These are phyloP conservation scores for Pistacia integerrima DNA, from an alignment of 345 rosid species.

Conservation along the genomic window DNA sequence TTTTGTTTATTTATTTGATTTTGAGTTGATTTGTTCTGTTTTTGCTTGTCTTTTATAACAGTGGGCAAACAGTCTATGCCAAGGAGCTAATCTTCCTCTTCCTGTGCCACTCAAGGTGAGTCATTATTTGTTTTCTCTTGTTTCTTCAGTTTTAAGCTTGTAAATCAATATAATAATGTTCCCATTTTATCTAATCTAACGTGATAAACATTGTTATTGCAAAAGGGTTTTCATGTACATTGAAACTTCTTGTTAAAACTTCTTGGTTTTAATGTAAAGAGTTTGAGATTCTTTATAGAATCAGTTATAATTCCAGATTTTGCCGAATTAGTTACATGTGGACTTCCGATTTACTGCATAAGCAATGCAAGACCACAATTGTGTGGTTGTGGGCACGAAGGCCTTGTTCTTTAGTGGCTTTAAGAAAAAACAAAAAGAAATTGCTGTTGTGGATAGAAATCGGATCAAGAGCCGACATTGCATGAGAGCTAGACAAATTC, in stretches of 20 bases:
- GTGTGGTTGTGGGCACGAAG: background rate
- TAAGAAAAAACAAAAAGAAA: background rate
- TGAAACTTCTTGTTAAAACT: too few species aligned
- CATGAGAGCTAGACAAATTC: background rate
- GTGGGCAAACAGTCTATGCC: constrained; percentile 97
- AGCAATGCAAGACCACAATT: background rate
- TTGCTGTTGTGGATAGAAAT: too few species aligned
- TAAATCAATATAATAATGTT: too few species aligned
- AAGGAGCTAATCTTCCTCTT: constrained; percentile 89
- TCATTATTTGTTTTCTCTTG: background rate
- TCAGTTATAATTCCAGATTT: too few species aligned
- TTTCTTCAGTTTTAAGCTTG: background rate
- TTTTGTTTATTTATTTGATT: background rate
- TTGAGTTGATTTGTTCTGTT: background rate
- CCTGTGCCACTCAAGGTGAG: constrained; percentile 84
- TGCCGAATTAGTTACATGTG: too few species aligned
- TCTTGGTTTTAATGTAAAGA: too few species aligned
- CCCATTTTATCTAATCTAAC: background rate
- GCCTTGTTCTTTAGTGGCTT: background rate
- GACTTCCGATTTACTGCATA: too few species aligned
- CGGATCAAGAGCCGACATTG: too few species aligned
- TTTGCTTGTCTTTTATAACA: constrained; percentile 27
- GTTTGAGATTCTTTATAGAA: too few species aligned
- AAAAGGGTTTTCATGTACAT: too few species aligned
- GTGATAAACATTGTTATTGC: background rate